A percentile compares a stretch with the other conserved stretches of the same genome.
These are phyloP conservation scores for Xylariaceae sp. DNA, from an alignment of 2,329 filamentous ascomycete genomes.

Conservation along the genomic window DNA sequence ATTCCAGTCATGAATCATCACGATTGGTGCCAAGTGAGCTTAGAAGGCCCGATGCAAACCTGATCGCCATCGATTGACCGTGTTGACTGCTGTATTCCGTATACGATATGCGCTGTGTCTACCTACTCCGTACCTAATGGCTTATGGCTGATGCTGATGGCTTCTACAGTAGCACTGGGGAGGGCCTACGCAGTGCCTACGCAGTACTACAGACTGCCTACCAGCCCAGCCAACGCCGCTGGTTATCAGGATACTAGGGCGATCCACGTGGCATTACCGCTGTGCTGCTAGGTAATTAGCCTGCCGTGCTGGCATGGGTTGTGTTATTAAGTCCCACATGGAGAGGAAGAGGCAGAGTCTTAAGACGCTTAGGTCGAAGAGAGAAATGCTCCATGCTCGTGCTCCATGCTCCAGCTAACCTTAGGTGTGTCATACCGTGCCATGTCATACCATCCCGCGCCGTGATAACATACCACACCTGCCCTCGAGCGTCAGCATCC, in stretches of 20 bases:
- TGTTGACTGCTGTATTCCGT: neutral
- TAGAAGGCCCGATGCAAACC: constrained; percentile 8
- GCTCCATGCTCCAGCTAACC: neutral
- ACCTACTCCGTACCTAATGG: neutral
- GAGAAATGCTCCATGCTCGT: too few relatives aligned
- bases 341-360: neutral
- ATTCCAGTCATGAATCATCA: constrained; percentile 16
- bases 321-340: constrained; percentile 3
- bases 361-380: too few relatives aligned
- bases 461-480: constrained; percentile 12
- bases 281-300: neutral
- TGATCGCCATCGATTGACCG: constrained; percentile 4
- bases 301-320: constrained; percentile 6
- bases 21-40: constrained; percentile 14
- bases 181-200: too few relatives aligned
- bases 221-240: neutral
- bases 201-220: too few relatives aligned
- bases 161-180: neutral
- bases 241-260: neutral
- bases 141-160: neutral
- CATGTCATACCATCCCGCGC: constrained; percentile 9
- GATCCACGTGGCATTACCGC: neutral
- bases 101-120: neutral
- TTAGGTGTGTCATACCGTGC: constrained; percentile 9
- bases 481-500: constrained; percentile 2